phyloP scores from a whole-genome alignment of 1,139 yeast genomes.

The Candida mesenterica region DNA sequence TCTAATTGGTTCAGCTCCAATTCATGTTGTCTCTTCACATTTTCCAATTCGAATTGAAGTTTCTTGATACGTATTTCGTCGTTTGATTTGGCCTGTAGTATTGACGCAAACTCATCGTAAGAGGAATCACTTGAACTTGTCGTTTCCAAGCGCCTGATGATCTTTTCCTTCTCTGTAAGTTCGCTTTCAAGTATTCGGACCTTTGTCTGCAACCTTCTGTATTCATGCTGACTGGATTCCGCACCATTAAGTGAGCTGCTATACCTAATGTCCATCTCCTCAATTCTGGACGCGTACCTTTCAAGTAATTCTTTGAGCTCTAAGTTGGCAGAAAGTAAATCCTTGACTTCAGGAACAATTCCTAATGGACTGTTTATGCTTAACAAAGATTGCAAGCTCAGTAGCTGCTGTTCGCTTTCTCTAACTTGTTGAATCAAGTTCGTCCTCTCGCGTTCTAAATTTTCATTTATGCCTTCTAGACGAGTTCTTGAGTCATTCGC shows the following conservation, averaged over 20 bases:
- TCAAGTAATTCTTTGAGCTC: constrained; percentile 14
- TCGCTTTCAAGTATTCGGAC: constrained; percentile 24
- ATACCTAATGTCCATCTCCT: constrained; percentile 10
- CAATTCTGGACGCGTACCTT: constrained; percentile 9
- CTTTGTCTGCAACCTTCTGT: constrained; percentile 16
- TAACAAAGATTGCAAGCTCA: constrained; percentile 9
- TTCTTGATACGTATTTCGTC: constrained; percentile 36
- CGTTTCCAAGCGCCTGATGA: constrained; percentile 19
- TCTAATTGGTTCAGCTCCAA: constrained; percentile 23
- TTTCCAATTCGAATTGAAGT: constrained; percentile 35
- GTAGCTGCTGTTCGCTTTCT: constrained; percentile 5
- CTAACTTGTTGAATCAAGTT: constrained; percentile 6
- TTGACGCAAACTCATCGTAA: not conserved
- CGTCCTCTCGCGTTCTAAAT: constrained; percentile 5
- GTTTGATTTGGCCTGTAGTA: constrained; percentile 21
- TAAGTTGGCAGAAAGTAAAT: constrained; percentile 14
- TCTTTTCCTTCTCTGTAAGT: constrained; percentile 32
- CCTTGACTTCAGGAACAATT: constrained; percentile 13
- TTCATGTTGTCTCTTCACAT: constrained; percentile 30
- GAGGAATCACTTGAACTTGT: not conserved
- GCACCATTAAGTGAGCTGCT: constrained; percentile 3
- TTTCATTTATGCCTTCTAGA: constrained; percentile 6
- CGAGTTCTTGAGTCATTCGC: constrained; percentile 9
- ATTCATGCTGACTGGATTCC: constrained; percentile 11
- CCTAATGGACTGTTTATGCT: constrained; percentile 7